These are phyloP conservation scores for Amaranthus hypochondriacus DNA, from an alignment of 148 eudicot species.

Conservation along the genomic window DNA sequence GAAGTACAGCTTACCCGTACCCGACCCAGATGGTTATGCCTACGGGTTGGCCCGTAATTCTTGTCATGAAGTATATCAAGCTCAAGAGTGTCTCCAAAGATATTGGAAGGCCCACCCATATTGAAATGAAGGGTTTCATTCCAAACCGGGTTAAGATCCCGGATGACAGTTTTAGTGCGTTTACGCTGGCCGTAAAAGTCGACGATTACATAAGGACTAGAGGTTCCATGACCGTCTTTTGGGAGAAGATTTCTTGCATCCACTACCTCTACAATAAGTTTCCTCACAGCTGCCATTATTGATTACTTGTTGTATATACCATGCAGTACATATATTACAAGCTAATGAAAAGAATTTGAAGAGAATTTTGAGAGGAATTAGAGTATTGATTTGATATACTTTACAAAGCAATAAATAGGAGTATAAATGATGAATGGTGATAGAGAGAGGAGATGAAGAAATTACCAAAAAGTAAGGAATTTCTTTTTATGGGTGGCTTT, in stretches of 20 bases:
- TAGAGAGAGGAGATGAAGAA: neutral
- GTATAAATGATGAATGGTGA: neutral
- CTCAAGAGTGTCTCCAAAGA: slow-evolving; percentile 69
- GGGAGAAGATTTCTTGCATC: slow-evolving; percentile 73
- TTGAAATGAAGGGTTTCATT: slow-evolving; percentile 70
- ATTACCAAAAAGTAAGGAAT: neutral
- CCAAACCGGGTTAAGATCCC: slow-evolving; percentile 73
- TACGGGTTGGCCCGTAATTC: slow-evolving; percentile 60
- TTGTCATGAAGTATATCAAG: slow-evolving; percentile 69
- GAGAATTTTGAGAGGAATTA: neutral
- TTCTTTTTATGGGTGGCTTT: neutral
- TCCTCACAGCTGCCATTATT: slow-evolving; percentile 39
- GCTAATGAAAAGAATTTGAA: neutral
- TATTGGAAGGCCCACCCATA: slow-evolving; percentile 44
- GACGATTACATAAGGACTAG: slow-evolving; percentile 72
- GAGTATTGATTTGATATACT: no score
- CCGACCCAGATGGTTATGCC: slow-evolving; percentile 69
- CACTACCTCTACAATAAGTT: slow-evolving; percentile 70
- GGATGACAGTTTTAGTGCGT: slow-evolving; percentile 46
- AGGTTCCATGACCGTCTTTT: slow-evolving; percentile 84
- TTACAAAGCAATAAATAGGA: neutral
- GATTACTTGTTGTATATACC: neutral
- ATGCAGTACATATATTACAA: neutral
- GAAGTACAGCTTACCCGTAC: slow-evolving; percentile 48
- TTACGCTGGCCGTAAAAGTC: slow-evolving; percentile 78